Evolutionary conservation across 2,329 filamentous ascomycete genomes (phyloP).

Genomic region (Fusarium lyarnte): DNA sequence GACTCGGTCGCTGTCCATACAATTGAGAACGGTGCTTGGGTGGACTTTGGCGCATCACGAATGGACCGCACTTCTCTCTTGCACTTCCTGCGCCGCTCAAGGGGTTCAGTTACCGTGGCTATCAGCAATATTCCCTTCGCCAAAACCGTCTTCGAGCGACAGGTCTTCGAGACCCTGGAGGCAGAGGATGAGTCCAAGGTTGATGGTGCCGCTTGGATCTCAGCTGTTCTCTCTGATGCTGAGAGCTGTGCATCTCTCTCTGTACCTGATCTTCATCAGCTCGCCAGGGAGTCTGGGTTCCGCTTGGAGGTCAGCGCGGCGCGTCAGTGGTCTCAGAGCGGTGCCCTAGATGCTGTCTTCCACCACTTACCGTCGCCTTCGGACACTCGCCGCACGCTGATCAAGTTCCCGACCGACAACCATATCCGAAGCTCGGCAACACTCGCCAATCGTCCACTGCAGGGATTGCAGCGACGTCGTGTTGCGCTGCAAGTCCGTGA

Average conservation of each 20-base stretch:
- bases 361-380: accelerated
- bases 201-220: not conserved
- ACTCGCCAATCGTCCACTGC: constrained; percentile 31
- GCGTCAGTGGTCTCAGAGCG: not conserved
- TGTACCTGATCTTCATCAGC: not conserved
- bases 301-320: not conserved
- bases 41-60: not conserved
- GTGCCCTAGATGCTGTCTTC: not conserved
- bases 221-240: not conserved
- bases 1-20: not conserved
- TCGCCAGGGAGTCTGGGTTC: not conserved
- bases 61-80: not conserved
- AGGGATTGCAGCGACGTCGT: not conserved
- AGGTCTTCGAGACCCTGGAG: not conserved
- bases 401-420: not conserved
- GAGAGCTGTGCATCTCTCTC: not conserved
- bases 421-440: not conserved
- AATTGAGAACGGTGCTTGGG: not conserved
- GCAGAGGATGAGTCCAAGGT: not conserved
- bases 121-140: not conserved
- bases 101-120: accelerated
- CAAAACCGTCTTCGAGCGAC: not conserved
- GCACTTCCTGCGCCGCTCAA: not conserved
- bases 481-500: not conserved
- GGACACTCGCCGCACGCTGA: not conserved